A percentile compares a stretch with the other conserved stretches of the same genome.
phyloP scores from a whole-genome alignment of 306 rosid species.

The Luffa aegyptiaca region DNA sequence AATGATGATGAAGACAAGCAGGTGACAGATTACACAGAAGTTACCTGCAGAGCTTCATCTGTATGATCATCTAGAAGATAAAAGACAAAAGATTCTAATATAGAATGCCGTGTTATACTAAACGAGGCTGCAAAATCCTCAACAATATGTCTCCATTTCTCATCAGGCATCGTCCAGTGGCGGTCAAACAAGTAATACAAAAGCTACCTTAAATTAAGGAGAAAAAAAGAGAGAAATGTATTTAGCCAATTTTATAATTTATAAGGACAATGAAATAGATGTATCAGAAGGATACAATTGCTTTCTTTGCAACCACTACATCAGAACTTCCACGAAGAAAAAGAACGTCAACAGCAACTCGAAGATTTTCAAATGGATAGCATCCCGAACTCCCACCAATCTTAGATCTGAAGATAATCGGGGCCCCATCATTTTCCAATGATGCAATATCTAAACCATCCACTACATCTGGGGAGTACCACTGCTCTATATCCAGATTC shows the following conservation, averaged over 20 bases:
- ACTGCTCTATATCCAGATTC: slow-evolving; percentile 67
- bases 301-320: slow-evolving; percentile 83
- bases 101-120: slow-evolving; percentile 57
- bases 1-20: background rate
- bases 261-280: background rate
- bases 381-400: slow-evolving; percentile 44
- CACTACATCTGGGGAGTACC: slow-evolving; percentile 21
- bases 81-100: slow-evolving; percentile 71
- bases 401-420: slow-evolving; percentile 37
- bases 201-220: slow-evolving; percentile 63
- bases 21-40: background rate
- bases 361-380: slow-evolving; percentile 80
- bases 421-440: slow-evolving; percentile 45
- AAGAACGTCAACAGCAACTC: slow-evolving; percentile 76
- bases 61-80: slow-evolving; percentile 81
- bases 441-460: slow-evolving; percentile 53
- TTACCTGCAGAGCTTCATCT: slow-evolving; percentile 82
- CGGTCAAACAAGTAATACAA: slow-evolving; percentile 89
- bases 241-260: slow-evolving; percentile 2
- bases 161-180: slow-evolving; percentile 81
- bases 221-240: slow-evolving; percentile 7
- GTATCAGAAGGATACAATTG: slow-evolving; percentile 75
- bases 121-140: slow-evolving; percentile 85
- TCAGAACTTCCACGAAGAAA: slow-evolving; percentile 79
- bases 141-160: slow-evolving; percentile 61